Evolutionary conservation across 1,284 basidiomycete species (phyloP).

Genomic region (Fomitiporia mediterranea): DNA sequence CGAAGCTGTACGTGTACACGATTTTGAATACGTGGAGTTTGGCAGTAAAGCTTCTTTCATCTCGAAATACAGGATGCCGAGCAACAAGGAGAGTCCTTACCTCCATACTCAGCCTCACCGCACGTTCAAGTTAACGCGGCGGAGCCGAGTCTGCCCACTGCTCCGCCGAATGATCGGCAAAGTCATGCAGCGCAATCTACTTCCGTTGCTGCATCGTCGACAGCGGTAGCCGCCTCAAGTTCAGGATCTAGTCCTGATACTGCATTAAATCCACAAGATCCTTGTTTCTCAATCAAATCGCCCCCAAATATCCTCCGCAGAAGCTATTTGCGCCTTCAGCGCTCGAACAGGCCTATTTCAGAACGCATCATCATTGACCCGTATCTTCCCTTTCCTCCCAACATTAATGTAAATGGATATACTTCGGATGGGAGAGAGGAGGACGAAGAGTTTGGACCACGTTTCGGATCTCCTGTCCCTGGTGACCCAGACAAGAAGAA

Average conservation of each 20-base stretch:
- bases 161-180: too few species aligned
- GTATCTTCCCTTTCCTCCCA: constrained; percentile 10
- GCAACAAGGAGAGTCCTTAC: constrained; percentile 1
- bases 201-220: neutral
- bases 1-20: neutral
- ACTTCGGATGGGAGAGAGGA: neutral
- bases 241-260: too few species aligned
- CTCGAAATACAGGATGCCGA: neutral
- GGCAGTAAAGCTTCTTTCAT: neutral
- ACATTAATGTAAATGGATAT: neutral
- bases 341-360: neutral
- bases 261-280: neutral
- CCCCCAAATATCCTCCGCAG: constrained; percentile 3
- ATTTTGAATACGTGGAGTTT: neutral
- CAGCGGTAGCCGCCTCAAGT: neutral
- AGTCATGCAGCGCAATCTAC: too few species aligned
- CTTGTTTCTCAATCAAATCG: neutral
- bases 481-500: constrained; percentile 7
- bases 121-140: neutral
- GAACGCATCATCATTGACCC: constrained; percentile 11
- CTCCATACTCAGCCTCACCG: constrained; percentile 8
- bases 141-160: neutral
- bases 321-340: constrained; percentile 1
- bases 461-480: neutral
- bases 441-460: neutral